These are phyloP conservation scores for Fusarium sarcochroum DNA, from an alignment of 2,329 filamentous ascomycete genomes.

Conservation along the genomic window DNA sequence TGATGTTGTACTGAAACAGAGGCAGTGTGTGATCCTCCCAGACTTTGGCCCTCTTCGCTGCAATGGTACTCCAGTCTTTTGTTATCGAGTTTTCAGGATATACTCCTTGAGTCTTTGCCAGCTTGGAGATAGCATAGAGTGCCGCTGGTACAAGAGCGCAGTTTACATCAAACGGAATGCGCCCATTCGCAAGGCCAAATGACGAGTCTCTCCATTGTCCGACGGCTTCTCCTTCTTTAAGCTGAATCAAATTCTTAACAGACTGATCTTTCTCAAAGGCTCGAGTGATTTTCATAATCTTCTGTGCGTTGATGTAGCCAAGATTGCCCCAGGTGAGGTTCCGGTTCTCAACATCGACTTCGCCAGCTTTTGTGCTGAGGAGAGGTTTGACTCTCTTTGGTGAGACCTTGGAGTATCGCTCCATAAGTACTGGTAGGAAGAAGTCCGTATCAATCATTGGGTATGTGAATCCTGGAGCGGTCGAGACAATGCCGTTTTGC, in stretches of 20 bases:
- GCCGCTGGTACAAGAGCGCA: slow-evolving; percentile 73
- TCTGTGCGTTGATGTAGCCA: slow-evolving; percentile 66
- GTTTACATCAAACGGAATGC: slow-evolving; percentile 77
- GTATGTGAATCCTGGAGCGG: slow-evolving; percentile 68
- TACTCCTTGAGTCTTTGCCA: slow-evolving; percentile 62
- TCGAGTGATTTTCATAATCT: slow-evolving; percentile 69
- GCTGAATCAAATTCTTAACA: slow-evolving; percentile 68
- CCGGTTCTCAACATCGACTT: slow-evolving; percentile 63
- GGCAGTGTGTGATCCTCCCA: slow-evolving; percentile 73
- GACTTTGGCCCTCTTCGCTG: slow-evolving; percentile 66
- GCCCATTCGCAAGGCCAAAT: slow-evolving; percentile 71
- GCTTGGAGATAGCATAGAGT: slow-evolving; percentile 68
- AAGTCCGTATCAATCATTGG: slow-evolving; percentile 76
- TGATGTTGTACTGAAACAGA: slow-evolving; percentile 67
- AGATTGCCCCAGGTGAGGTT: slow-evolving; percentile 68
- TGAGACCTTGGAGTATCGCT: slow-evolving; percentile 67
- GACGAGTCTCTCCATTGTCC: slow-evolving; percentile 75
- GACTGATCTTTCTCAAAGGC: slow-evolving; percentile 68
- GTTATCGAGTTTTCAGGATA: slow-evolving; percentile 58
- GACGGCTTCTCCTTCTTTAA: slow-evolving; percentile 67
- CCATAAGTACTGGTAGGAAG: slow-evolving; percentile 70
- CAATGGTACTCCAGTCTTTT: slow-evolving; percentile 59
- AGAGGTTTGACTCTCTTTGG: slow-evolving; percentile 56
- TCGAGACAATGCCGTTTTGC: slow-evolving; percentile 66
- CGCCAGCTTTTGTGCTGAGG: slow-evolving; percentile 59